Conservation (phyloP, 2,329 filamentous ascomycete species). For the Alternaria ventricosa region DNA sequence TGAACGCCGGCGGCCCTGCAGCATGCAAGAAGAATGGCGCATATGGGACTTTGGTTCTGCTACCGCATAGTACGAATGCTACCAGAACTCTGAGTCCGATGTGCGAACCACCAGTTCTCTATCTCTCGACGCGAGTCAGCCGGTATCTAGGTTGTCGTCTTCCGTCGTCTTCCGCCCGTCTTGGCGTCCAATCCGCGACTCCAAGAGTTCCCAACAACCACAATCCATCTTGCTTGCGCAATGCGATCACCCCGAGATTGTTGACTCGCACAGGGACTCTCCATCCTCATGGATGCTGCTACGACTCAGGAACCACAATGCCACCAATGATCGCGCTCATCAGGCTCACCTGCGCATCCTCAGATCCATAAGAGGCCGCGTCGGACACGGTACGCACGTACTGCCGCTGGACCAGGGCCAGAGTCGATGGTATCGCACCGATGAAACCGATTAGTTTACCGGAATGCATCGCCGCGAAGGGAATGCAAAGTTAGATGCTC, state of each 20-base stretch:
- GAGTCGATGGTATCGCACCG: background rate
- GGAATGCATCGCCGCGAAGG: background rate
- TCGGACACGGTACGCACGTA: constrained; percentile 11
- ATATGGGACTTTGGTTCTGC: background rate
- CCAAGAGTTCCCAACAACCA: background rate
- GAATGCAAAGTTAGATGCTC: background rate
- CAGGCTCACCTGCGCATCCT: background rate
- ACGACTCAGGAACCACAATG: background rate
- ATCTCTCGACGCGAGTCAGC: background rate
- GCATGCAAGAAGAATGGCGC: background rate
- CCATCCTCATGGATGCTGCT: background rate
- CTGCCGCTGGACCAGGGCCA: constrained; percentile 2
- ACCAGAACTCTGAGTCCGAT: background rate
- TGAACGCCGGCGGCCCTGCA: background rate
- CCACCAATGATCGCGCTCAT: constrained; percentile 1
- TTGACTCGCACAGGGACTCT: background rate
- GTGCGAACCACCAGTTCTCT: background rate
- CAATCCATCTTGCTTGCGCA: background rate
- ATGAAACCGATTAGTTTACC: constrained; percentile 2
- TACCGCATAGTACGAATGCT: background rate
- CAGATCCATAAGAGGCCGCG: background rate
- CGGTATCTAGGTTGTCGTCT: background rate
- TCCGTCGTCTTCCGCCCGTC: background rate
- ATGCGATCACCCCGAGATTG: background rate
- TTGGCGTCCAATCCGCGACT: background rate